A percentile compares a stretch with the other conserved stretches of the same genome.
Conservation (phyloP, 306 rosid species). For the Vigna radiata region DNA sequence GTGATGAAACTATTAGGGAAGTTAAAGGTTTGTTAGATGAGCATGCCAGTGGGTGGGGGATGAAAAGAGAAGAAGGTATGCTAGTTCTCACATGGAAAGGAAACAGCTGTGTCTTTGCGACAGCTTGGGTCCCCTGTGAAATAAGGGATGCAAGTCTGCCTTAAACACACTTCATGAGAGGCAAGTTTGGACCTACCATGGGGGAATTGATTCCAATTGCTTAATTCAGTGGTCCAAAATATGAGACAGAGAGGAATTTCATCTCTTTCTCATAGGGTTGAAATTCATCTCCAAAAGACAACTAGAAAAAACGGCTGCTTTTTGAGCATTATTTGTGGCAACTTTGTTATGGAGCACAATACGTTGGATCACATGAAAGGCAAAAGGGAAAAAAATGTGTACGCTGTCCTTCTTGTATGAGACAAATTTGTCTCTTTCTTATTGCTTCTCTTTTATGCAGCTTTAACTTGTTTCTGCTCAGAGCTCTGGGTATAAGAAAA, state of each 20-base stretch:
- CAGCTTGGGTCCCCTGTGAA: slow-evolving; percentile 79
- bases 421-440: slow-evolving; percentile 49
- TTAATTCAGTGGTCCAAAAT: slow-evolving; percentile 49
- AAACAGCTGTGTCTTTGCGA: slow-evolving; percentile 84
- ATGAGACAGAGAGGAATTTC: slow-evolving; percentile 41
- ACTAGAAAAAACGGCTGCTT: slow-evolving; percentile 49
- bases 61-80: slow-evolving; percentile 88
- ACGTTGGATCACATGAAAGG: slow-evolving; percentile 55
- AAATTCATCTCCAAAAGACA: slow-evolving; percentile 44
- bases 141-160: slow-evolving; percentile 45
- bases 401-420: slow-evolving; percentile 47
- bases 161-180: slow-evolving; percentile 8
- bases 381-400: slow-evolving; percentile 28
- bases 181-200: slow-evolving; percentile 39
- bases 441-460: slow-evolving; percentile 40
- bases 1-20: slow-evolving; percentile 70
- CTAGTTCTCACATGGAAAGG: slow-evolving; percentile 97
- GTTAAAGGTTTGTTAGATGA: slow-evolving; percentile 85
- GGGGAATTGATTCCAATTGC: slow-evolving; percentile 32
- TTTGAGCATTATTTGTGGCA: slow-evolving; percentile 42
- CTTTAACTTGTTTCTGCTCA: slow-evolving; percentile 43
- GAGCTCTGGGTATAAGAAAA: slow-evolving; percentile 20
- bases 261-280: slow-evolving; percentile 50
- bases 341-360: slow-evolving; percentile 42
- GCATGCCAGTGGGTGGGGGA: slow-evolving; percentile 99